These are phyloP conservation scores for Albizia julibrissin DNA, from an alignment of 306 rosid genomes.

Conservation along the genomic window DNA sequence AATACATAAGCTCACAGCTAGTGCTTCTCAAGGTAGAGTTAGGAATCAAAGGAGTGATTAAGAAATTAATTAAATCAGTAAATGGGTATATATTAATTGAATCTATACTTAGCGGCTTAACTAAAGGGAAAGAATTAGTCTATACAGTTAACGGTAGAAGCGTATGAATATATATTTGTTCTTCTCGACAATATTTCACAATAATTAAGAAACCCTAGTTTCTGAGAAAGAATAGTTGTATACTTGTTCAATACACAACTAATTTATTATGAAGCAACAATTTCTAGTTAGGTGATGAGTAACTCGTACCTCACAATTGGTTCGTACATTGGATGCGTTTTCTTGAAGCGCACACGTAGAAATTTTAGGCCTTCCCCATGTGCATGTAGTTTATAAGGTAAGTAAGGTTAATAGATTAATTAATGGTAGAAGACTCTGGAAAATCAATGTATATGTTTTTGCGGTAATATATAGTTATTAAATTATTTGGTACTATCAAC, in stretches of 20 bases:
- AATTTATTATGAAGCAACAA: conserved; percentile 40
- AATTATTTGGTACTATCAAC: no score
- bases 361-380: conserved; percentile 42
- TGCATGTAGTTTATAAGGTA: conserved; percentile 42
- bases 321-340: conserved; percentile 41
- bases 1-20: not conserved
- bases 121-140: not conserved
- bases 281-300: not conserved
- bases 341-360: conserved; percentile 33
- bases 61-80: not conserved
- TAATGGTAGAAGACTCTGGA: not conserved
- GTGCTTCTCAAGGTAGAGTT: not conserved
- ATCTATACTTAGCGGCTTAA: not conserved
- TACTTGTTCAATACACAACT: conserved; percentile 41
- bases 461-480: not conserved
- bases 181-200: conserved; percentile 1
- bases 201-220: not conserved
- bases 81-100: not conserved
- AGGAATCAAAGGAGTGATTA: not conserved
- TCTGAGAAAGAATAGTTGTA: conserved; percentile 19
- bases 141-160: not conserved
- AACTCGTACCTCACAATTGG: not conserved
- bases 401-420: conserved; percentile 27
- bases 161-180: conserved; percentile 19
- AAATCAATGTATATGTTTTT: not conserved